Conservation (phyloP, 2,329 filamentous ascomycete genomes). For the Penicillium sclerotigenum region DNA sequence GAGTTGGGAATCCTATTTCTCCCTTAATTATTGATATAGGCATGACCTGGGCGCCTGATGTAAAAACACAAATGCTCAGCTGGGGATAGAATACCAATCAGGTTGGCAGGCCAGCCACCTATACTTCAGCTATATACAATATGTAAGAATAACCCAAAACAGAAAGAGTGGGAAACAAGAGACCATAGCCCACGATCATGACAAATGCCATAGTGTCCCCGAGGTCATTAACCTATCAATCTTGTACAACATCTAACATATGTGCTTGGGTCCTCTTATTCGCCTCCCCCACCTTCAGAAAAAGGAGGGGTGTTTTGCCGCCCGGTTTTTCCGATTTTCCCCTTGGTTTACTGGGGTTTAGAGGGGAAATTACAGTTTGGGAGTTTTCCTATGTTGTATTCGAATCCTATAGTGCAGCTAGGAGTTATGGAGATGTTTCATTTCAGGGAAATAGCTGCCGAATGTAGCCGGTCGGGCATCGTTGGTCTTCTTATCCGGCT, state of each 20-base stretch:
- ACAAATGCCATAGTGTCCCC: background rate
- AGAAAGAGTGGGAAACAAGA: background rate
- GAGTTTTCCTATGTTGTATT: background rate
- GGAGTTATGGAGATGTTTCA: background rate
- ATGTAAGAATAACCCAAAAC: background rate
- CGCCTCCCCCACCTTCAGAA: slow-evolving; percentile 2
- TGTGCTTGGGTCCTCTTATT: background rate
- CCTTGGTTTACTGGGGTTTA: background rate
- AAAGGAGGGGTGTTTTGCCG: background rate
- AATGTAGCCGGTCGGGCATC: slow-evolving; percentile 9
- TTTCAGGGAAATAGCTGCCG: slow-evolving; percentile 1
- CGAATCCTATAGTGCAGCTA: background rate
- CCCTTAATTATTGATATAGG: background rate
- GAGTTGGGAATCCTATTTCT: background rate
- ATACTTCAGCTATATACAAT: background rate
- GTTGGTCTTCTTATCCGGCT: background rate
- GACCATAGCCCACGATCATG: background rate
- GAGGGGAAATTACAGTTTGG: background rate
- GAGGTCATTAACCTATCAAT: background rate
- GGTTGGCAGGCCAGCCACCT: background rate
- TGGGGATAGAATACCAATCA: background rate
- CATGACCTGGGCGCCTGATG: background rate
- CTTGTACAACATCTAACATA: background rate
- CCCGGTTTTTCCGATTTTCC: background rate
- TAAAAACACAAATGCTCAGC: background rate